Evolutionary conservation across 2,329 filamentous ascomycete genomes (phyloP).

Genomic region (Colletotrichum scovillei): DNA sequence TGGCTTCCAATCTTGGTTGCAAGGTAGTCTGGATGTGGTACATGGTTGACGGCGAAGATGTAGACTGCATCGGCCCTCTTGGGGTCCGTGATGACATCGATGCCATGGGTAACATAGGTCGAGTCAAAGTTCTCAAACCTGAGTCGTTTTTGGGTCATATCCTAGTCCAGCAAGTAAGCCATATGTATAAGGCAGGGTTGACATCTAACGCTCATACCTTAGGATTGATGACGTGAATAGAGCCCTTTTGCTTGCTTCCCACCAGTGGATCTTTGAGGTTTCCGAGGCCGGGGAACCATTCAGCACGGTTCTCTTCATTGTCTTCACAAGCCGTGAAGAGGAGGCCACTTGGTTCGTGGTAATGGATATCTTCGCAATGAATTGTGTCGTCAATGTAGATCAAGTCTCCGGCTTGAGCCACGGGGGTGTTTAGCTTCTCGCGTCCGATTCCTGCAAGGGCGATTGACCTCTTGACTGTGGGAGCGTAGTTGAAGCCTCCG

Average conservation of each 20-base stretch:
- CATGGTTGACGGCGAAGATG: conserved; percentile 71
- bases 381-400: conserved; percentile 61
- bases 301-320: conserved; percentile 53
- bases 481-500: conserved; percentile 19
- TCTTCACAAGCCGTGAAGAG: conserved; percentile 68
- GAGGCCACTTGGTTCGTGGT: conserved; percentile 57
- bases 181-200: too few relatives aligned
- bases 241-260: conserved; percentile 50
- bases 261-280: conserved; percentile 53
- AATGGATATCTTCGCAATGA: conserved; percentile 71
- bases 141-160: conserved; percentile 47
- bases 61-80: conserved; percentile 58
- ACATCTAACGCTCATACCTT: conserved; percentile 48
- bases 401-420: conserved; percentile 44
- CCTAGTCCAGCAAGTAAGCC: conserved; percentile 40
- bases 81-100: conserved; percentile 67
- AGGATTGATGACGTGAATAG: conserved; percentile 65
- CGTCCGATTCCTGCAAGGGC: conserved; percentile 44
- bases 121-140: conserved; percentile 61
- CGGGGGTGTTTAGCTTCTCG: conserved; percentile 36
- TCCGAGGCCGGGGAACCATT: conserved; percentile 64
- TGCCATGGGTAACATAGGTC: conserved; percentile 69
- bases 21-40: conserved; percentile 54
- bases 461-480: neutral
- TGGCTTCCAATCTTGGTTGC: conserved; percentile 44